phyloP scores from a whole-genome alignment of 2,329 filamentous ascomycete genomes.

The Alternaria consortialis region DNA sequence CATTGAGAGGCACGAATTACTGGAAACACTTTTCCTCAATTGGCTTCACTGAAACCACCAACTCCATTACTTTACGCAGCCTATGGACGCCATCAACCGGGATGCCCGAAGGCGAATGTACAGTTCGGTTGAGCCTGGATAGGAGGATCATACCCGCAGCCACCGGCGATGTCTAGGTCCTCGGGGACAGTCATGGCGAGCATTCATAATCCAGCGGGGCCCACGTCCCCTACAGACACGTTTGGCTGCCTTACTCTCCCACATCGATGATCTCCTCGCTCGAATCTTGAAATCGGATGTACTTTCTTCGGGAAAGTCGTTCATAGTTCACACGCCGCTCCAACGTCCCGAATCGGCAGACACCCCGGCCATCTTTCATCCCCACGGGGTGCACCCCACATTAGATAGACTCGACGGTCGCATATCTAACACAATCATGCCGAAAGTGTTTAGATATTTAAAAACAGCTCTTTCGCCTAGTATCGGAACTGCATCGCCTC shows the following conservation, averaged over 20 bases:
- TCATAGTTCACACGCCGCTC: background rate
- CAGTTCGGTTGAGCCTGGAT: conserved; percentile 18
- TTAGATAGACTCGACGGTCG: conserved; percentile 3
- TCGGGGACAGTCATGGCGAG: conserved; percentile 18
- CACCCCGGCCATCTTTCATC: background rate
- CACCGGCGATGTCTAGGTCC: conserved; percentile 18
- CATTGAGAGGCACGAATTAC: conserved; percentile 5
- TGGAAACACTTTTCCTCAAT: conserved; percentile 26
- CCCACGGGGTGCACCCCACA: conserved; percentile 5
- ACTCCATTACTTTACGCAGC: conserved; percentile 24
- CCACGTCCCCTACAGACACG: conserved; percentile 15
- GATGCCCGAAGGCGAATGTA: conserved; percentile 18
- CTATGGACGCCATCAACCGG: conserved; percentile 22
- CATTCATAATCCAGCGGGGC: conserved; percentile 22
- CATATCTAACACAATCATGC: conserved; percentile 25
- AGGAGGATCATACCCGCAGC: conserved; percentile 23
- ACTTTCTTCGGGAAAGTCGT: background rate
- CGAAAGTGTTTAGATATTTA: conserved; percentile 37
- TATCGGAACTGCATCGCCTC: conserved; percentile 32
- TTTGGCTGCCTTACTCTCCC: conserved; percentile 1
- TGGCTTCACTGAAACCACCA: conserved; percentile 33
- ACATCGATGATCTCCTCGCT: background rate
- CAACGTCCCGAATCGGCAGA: conserved; percentile 2
- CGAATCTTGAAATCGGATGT: background rate
- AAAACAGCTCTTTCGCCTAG: conserved; percentile 41